Conservation (phyloP, 441 rosid species). For the Mallotus repandus region DNA sequence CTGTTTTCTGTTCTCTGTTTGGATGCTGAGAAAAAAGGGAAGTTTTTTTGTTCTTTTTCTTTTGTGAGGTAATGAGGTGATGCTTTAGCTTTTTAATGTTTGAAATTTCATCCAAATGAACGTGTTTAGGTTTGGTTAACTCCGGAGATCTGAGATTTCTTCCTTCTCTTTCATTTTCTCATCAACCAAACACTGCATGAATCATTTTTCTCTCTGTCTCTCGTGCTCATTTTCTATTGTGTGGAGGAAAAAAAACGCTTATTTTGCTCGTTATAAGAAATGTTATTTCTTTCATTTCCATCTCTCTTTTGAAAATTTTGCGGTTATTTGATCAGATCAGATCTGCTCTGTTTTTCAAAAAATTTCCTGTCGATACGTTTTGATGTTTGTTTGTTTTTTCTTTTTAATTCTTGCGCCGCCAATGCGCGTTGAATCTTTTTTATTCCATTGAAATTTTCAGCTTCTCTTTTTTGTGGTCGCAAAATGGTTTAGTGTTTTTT, state of each 20-base stretch:
- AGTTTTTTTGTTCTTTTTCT: no score
- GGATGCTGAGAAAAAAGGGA: neutral
- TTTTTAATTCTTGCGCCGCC: neutral
- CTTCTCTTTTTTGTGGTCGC: no score
- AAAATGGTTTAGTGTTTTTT: no score
- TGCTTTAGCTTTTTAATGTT: neutral
- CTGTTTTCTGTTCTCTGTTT: conserved; percentile 18
- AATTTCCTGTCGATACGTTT: neutral
- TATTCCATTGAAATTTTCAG: no score
- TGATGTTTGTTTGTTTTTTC: neutral
- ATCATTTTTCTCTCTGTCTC: neutral
- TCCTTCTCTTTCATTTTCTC: neutral
- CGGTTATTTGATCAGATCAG: conserved; percentile 32
- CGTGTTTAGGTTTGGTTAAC: neutral
- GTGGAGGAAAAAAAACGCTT: neutral
- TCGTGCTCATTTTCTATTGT: neutral
- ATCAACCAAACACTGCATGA: conserved; percentile 9
- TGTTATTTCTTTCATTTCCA: neutral
- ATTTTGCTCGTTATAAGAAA: conserved; percentile 3
- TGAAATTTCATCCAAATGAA: neutral
- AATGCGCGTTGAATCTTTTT: neutral
- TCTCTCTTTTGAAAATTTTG: neutral
- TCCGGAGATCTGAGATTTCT: conserved; percentile 26
- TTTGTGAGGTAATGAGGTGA: neutral
- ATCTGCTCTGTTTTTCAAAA: neutral